Evolutionary conservation across 2,329 filamentous ascomycete genomes (phyloP), one percentile per base, ranked within the genome.

Genomic region (Colletotrichum liaoningense): DNA sequence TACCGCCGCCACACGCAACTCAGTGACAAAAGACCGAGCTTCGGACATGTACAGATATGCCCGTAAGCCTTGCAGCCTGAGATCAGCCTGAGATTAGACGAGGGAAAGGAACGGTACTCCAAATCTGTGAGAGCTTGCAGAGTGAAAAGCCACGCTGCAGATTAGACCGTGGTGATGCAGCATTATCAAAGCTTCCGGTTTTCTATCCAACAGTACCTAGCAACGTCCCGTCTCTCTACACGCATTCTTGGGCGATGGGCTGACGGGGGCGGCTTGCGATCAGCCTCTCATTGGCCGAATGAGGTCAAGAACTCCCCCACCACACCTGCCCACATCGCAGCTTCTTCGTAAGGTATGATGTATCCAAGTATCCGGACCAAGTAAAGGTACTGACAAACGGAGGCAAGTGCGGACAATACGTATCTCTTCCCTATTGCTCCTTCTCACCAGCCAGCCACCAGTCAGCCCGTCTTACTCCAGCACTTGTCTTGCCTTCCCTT

Each of bases 81-180:
- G n/a, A 24, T n/a, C 55, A 57, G 66, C 66, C 56, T n/a, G n/a
- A 28, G n/a, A 24, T n/a, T 19, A 58, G 55, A 22, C 42, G 42
- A 22, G 38, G 14, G 38, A 19, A 19, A 19, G 38, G 38, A 19
- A 7, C 38, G 38, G 3, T 19, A 19, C 16, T 42, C 38, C 38
- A 42, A 42, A 42, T 19, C 16, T 42, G 16, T 19, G 14, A 42
- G 16, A 42, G 38, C 38, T 19, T 19, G 16, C 16, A 42, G 38
- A 42, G 38, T 14, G 60, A 65, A 52, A 42, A 33, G 59, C 52
- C 56, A 55, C 46, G 16, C 26, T 16, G 65, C 42, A 55, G 28
- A n/a, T 46, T 62, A 57, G 68, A 28, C 19, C 22, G 30, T 22
- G 64, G 58, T 63, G 52, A 69, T 59, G 59, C 38, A 72, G 69